Conservation (phyloP, 352 stramenopile genomes). For the Pythium aristosporum region DNA sequence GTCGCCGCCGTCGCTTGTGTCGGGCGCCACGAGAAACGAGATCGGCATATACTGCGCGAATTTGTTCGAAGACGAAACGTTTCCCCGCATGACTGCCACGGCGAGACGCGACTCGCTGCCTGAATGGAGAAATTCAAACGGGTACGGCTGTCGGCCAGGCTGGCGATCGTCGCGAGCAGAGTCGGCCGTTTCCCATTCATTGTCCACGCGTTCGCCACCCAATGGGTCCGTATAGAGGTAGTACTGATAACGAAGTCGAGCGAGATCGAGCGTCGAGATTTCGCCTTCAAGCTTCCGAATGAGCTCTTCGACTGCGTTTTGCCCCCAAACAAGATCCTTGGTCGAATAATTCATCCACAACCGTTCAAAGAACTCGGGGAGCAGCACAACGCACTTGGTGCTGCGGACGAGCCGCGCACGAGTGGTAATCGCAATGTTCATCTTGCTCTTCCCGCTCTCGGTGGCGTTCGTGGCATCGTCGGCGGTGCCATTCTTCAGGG, state of each 20-base stretch:
- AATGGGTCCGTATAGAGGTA: slow-evolving; percentile 83
- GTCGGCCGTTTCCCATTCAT: slow-evolving; percentile 38
- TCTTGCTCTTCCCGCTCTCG: slow-evolving; percentile 66
- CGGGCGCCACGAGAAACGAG: slow-evolving; percentile 73
- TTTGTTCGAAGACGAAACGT: slow-evolving; percentile 76
- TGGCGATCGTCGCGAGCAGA: slow-evolving; percentile 41
- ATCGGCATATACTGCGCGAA: slow-evolving; percentile 79
- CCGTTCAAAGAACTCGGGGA: slow-evolving; percentile 87
- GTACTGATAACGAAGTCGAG: slow-evolving; percentile 75
- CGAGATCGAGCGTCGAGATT: slow-evolving; percentile 72
- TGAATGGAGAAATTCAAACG: slow-evolving; percentile 78
- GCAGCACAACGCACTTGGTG: slow-evolving; percentile 76
- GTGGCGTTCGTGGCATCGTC: slow-evolving; percentile 65
- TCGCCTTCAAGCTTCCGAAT: slow-evolving; percentile 70
- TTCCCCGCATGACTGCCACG: slow-evolving; percentile 70
- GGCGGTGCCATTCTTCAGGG: slow-evolving; percentile 33
- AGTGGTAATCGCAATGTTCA: slow-evolving; percentile 76
- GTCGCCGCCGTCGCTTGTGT: slow-evolving; percentile 65
- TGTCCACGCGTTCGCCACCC: slow-evolving; percentile 53
- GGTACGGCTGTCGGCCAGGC: slow-evolving; percentile 31
- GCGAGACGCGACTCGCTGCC: slow-evolving; percentile 59
- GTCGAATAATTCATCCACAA: slow-evolving; percentile 70
- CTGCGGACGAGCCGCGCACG: slow-evolving; percentile 68
- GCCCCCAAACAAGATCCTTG: slow-evolving; percentile 83
- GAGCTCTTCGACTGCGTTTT: slow-evolving; percentile 69